These are phyloP conservation scores for Osmanthus fragrans DNA, from an alignment of 257 asterid genomes.

Conservation along the genomic window DNA sequence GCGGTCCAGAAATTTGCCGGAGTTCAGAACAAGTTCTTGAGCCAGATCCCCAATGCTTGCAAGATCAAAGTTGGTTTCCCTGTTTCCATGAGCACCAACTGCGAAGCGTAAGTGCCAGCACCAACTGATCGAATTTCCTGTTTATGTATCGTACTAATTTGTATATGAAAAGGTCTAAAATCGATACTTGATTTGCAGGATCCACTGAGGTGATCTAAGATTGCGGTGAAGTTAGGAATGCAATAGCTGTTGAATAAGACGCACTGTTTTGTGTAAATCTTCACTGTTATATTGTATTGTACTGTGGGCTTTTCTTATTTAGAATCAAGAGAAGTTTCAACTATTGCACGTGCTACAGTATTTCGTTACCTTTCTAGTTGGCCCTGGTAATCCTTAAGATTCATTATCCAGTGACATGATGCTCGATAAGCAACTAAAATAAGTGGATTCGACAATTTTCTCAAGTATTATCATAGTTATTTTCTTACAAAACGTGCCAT, in stretches of 20 bases:
- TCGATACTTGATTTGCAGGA: constrained; percentile 29
- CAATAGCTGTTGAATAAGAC: constrained; percentile 33
- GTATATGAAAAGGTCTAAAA: neutral
- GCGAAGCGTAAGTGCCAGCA: constrained; percentile 45
- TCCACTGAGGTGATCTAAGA: constrained; percentile 39
- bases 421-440: neutral
- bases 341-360: neutral
- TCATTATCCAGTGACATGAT: neutral
- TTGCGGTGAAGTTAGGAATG: constrained; percentile 18
- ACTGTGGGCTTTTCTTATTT: constrained; percentile 1
- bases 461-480: neutral
- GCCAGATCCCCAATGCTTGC: constrained; percentile 54
- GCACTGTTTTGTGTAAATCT: constrained; percentile 19
- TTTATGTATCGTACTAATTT: neutral
- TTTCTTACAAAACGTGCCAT: neutral
- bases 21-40: constrained; percentile 55
- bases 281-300: neutral
- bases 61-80: constrained; percentile 60
- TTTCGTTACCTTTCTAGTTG: neutral
- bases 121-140: neutral
- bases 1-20: constrained; percentile 49
- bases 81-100: constrained; percentile 54
- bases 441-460: neutral
- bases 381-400: neutral
- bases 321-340: neutral